Evolutionary conservation across 169 alveolate species (phyloP), one percentile per base, ranked within the genome.

Genomic region (Plasmodium vivax): DNA sequence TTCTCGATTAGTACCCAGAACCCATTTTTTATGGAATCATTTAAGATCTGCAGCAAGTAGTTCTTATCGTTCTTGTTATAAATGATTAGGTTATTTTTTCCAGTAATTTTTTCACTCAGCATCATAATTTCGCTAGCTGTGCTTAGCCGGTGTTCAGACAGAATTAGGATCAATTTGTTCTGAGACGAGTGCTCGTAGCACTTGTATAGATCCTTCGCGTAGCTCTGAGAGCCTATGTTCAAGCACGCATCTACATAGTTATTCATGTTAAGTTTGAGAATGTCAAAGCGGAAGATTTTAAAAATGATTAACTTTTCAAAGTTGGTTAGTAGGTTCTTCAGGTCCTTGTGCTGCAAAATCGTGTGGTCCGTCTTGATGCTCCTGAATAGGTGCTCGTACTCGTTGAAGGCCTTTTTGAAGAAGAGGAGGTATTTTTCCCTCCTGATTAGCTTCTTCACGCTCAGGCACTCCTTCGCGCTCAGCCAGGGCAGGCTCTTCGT

Each of bases 21-120:
- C 34, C 94, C 94, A 90, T 90, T 79, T 90, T 90, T 90, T 41
- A 90, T 90, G 82, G 94, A 38, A 90, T 90, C 94, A 38, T 90
- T 90, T 90, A 90, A 80, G 47, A 80, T 90, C 27, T 90, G 32
- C 36, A 90, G n/a, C 74, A 90, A 27, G 72, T 90, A 80, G 51
- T 79, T 80, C 47, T 80, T 81, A 12, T 90, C 94, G 45, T 80
- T 72, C 58, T 90, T 90, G 73, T 90, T 90, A 73, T 90, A 90
- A 79, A 90, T 90, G 0, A 90, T 90, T 90, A 90, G 36, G 23
- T 90, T 90, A 23, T 90, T 90, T 19, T 80, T 90, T 12, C 94
- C 94, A 5, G 94, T 90, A 43, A 90, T 90, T 36, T 80, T 90
- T 90, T 90, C 94, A 90, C 77, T 90, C 73, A 90, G 30, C 32